Conservation (phyloP, 768 basidiomycete species). For the Boletales sp. region DNA sequence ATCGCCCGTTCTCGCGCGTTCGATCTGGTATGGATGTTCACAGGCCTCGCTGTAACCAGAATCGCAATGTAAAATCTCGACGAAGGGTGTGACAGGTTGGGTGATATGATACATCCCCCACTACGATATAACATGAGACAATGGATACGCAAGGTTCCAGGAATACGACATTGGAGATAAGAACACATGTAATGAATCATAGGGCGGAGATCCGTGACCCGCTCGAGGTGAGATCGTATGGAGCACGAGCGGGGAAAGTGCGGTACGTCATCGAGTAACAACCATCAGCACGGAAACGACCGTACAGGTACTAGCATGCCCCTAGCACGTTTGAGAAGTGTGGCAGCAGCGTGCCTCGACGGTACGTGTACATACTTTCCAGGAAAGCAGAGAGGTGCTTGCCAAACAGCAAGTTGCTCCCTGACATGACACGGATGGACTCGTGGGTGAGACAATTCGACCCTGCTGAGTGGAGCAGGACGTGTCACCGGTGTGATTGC, state of each 20-base stretch:
- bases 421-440: not conserved
- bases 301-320: not conserved
- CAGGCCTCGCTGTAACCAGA: not conserved
- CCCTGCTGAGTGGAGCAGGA: not conserved
- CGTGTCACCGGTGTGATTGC: no score
- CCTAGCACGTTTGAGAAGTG: conserved; percentile 1
- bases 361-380: not conserved
- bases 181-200: conserved; percentile 1
- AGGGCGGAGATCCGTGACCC: conserved; percentile 1
- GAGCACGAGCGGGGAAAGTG: conserved; percentile 11
- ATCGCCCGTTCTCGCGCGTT: not conserved
- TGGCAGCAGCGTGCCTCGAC: not conserved
- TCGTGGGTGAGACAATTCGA: conserved; percentile 2
- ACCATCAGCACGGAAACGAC: not conserved
- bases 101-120: not conserved
- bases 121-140: conserved; percentile 6
- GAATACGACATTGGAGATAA: not conserved
- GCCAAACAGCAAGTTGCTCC: not conserved
- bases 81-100: not conserved
- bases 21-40: conserved; percentile 1
- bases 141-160: not conserved
- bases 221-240: conserved; percentile 4
- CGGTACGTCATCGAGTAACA: not conserved
- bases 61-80: not conserved
- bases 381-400: not conserved